Conservation (phyloP, 495 filamentous ascomycete species). For the Copromyces sp. region DNA sequence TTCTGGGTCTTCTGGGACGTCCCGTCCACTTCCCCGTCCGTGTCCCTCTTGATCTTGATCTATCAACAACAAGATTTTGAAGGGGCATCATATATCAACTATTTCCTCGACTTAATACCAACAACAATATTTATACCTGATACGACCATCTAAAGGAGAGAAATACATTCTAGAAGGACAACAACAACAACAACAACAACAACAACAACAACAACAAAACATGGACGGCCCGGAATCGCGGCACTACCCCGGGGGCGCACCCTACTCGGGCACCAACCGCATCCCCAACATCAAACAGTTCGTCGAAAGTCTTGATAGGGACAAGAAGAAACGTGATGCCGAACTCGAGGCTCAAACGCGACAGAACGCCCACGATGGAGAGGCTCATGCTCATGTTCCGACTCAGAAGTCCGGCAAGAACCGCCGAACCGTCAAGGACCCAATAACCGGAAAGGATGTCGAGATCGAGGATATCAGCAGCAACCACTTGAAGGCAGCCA, state of each 20-base stretch:
- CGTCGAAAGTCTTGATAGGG: slow-evolving; percentile 61
- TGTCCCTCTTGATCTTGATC: neutral
- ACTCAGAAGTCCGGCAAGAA: slow-evolving; percentile 33
- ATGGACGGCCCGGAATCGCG: neutral
- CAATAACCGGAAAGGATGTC: slow-evolving; percentile 74
- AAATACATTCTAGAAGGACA: neutral
- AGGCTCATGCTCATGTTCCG: slow-evolving; percentile 31
- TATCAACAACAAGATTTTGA: neutral
- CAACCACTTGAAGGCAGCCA: slow-evolving; percentile 57
- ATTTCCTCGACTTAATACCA: neutral
- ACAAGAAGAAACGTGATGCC: slow-evolving; percentile 66
- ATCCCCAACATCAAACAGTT: slow-evolving; percentile 84
- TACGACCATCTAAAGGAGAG: neutral
- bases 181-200: neutral
- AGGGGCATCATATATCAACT: neutral
- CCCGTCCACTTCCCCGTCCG: neutral
- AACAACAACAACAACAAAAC: neutral
- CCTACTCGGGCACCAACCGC: slow-evolving; percentile 60
- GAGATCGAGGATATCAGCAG: slow-evolving; percentile 74
- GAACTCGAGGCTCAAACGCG: slow-evolving; percentile 48
- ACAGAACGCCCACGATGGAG: slow-evolving; percentile 10
- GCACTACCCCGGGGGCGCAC: slow-evolving; percentile 27
- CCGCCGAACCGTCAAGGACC: slow-evolving; percentile 70
- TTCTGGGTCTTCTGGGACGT: neutral
- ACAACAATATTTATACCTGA: neutral